Conservation (phyloP, 805 yeast genomes). For the Grigorovia jiainica region DNA sequence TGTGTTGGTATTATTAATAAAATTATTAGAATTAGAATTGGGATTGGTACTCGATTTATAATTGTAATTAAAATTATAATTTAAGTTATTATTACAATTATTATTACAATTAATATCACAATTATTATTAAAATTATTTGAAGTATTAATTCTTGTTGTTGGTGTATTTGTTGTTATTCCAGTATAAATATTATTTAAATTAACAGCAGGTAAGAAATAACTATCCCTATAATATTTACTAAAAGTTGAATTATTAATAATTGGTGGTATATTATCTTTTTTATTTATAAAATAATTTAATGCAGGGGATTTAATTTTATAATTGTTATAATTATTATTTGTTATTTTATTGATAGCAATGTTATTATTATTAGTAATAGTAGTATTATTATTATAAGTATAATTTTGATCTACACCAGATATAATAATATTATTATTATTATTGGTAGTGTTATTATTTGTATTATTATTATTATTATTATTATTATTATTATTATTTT, state of each 20-base stretch:
- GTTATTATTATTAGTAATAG: too few species aligned
- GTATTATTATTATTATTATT: background rate
- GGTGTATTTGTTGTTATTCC: too few species aligned
- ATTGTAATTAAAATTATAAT: background rate
- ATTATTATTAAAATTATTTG: background rate
- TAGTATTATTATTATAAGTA: too few species aligned
- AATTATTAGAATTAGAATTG: background rate
- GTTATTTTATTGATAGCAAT: too few species aligned
- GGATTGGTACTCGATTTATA: background rate
- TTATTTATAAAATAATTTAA: too few species aligned
- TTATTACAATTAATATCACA: background rate
- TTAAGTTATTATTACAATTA: background rate
- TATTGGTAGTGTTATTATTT: background rate
- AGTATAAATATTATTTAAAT: background rate
- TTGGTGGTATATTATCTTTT: too few species aligned
- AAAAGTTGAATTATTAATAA: too few species aligned
- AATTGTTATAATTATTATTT: too few species aligned
- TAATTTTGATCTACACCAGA: too few species aligned
- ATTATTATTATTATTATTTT: background rate
- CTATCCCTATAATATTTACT: background rate
- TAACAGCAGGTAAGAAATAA: background rate
- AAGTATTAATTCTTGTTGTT: background rate
- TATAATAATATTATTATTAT: too few species aligned
- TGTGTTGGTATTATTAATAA: too few species aligned
- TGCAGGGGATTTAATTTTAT: too few species aligned